Conservation (phyloP, 2,329 filamentous ascomycete species). For the Cadophora sp. region DNA sequence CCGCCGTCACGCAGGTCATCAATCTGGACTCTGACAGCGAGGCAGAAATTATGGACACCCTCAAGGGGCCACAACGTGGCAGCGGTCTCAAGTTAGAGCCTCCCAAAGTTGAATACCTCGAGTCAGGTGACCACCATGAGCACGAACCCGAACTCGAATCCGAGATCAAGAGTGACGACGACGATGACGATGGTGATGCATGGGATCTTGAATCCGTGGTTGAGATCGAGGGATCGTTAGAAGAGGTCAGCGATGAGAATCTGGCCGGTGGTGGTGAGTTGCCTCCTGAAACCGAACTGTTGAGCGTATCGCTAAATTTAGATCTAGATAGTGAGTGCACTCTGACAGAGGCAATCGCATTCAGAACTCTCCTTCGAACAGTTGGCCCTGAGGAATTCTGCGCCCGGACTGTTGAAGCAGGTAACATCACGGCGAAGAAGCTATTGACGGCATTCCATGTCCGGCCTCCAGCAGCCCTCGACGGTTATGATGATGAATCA, state of each 20-base stretch:
- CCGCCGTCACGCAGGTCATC: constrained; percentile 23
- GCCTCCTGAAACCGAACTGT: constrained; percentile 26
- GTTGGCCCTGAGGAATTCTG: constrained; percentile 83
- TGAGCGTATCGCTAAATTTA: constrained; percentile 36
- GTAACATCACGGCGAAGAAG: constrained; percentile 78
- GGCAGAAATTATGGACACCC: constrained; percentile 19
- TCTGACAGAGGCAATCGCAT: constrained; percentile 70
- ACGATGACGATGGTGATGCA: constrained; percentile 34
- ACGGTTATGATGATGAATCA: constrained; percentile 73
- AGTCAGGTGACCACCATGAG: constrained; percentile 30
- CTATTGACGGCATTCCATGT: constrained; percentile 88
- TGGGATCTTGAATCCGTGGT: constrained; percentile 55
- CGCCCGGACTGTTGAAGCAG: constrained; percentile 71
- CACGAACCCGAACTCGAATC: constrained; percentile 29
- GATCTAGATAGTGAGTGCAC: constrained; percentile 55
- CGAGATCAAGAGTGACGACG: constrained; percentile 23
- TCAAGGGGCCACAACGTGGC: constrained; percentile 28
- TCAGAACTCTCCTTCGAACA: constrained; percentile 74
- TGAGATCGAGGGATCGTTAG: constrained; percentile 54
- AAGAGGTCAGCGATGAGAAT: constrained; percentile 55
- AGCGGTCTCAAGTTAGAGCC: constrained; percentile 19
- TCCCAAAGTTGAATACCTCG: constrained; percentile 14
- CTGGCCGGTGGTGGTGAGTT: constrained; percentile 51
- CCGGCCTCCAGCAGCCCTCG: constrained; percentile 74
- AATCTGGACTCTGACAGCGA: constrained; percentile 32